Percentiles rank a stretch among this genome's conserved stretches.
Evolutionary conservation across 257 asterid genomes (phyloP).

Genomic region (Nicotiana paniculata): DNA sequence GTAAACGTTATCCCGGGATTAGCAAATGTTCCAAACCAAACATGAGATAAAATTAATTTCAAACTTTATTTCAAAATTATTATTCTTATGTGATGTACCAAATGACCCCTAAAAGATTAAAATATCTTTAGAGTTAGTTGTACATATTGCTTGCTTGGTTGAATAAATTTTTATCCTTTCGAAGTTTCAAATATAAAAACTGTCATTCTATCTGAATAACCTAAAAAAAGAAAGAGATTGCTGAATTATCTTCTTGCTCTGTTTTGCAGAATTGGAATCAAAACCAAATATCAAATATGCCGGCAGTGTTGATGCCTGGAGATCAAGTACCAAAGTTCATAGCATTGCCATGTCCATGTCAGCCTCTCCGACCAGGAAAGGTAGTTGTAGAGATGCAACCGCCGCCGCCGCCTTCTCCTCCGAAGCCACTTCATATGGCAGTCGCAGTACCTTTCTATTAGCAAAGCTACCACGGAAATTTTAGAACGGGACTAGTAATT

Average conservation of each 20-base stretch:
- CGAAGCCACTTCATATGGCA: conserved; percentile 33
- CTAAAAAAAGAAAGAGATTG: background rate
- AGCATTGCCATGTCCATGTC: conserved; percentile 66
- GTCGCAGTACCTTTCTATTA: conserved; percentile 27
- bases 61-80: too few species aligned
- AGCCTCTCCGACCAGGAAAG: conserved; percentile 30
- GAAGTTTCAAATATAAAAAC: too few species aligned
- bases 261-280: conserved; percentile 38
- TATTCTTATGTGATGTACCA: too few species aligned
- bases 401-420: conserved; percentile 28
- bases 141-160: too few species aligned
- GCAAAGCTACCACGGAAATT: background rate
- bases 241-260: background rate
- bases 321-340: conserved; percentile 55
- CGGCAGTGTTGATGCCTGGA: conserved; percentile 85
- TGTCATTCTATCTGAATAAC: too few species aligned
- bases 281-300: conserved; percentile 43
- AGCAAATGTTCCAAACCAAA: too few species aligned
- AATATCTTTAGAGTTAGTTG: too few species aligned
- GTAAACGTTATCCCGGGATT: too few species aligned
- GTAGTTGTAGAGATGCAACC: conserved; percentile 25
- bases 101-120: too few species aligned
- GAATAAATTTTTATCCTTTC: too few species aligned
- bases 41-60: too few species aligned
- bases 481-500: background rate